Base-by-base conservation (phyloP, 768 basidiomycete genomes). In the Xerocomus spinulosus region DNA sequence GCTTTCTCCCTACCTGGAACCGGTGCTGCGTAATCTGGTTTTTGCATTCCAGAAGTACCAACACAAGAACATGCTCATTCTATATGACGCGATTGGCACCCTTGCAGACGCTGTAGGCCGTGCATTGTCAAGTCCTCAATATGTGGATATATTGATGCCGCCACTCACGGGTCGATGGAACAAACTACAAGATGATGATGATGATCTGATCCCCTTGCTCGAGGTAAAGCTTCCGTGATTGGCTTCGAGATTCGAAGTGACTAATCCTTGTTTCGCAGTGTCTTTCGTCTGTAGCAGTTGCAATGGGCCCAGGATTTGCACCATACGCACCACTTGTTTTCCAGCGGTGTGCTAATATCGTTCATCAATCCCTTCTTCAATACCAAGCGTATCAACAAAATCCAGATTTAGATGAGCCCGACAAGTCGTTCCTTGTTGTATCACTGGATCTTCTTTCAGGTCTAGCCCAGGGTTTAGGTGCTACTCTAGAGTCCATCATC, bases 21-120 rank as follows among this genome's bases (percentile, higher is more conserved):
- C 94, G 4, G 90, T 99, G 44, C 74, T 99, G 49, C 84, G 88
- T 45, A 97, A 97, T 68, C 76, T 99, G 44, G 94, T 98, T 30
- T 83, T 91, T 54, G 96, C 96, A 1, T 99, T 98, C 68, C 82
- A 89, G 48, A 97, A 96, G 70, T 99, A 99, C 68, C 96, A 99
- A 64, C 94, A 96, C 70, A 98, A 98, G 78, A 99, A 99, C 66
- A 85, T 98, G 80, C 79, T 99, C 56, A 99, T 98, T 51, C 72
- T 99, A 26, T 98, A 98, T 62, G 96, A 99, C 60, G 96, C 96
- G n/a, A 87, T 99, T 38, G 96, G 96, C 7, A 99, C 96, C 1
- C 75, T 99, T 30, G 96, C 96, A 7, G 96, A 99, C 62, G 92
- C 94, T 4, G 96, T 99, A 36, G 94, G 94, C 3, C 65, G 83